Conservation (phyloP, 2,329 filamentous ascomycete genomes). For the Trichophyton schoenleinii region DNA sequence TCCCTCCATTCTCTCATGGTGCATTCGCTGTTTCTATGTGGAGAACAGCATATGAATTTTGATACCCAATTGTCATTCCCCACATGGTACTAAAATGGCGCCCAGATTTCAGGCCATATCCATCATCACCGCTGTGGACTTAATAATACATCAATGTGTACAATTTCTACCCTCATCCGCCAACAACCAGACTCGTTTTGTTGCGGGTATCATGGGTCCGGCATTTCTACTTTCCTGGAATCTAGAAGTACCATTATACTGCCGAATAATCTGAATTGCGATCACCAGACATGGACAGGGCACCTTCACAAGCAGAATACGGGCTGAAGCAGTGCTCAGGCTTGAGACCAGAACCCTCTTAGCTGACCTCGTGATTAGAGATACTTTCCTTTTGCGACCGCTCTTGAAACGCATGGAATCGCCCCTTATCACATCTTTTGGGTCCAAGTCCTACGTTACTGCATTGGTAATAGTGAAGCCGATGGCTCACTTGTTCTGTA, state of each 20-base stretch:
- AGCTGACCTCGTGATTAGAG: background rate
- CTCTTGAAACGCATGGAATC: background rate
- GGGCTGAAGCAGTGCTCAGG: background rate
- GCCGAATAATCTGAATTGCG: background rate
- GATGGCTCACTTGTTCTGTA: background rate
- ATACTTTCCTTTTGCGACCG: background rate
- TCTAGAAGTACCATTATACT: background rate
- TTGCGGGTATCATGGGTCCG: background rate
- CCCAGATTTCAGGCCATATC: background rate
- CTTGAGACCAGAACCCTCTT: background rate
- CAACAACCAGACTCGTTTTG: background rate
- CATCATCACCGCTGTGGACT: background rate
- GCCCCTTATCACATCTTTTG: too few species aligned
- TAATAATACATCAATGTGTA: background rate
- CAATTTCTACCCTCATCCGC: background rate
- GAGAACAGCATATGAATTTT: background rate
- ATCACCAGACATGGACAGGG: background rate
- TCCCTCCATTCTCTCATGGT: background rate
- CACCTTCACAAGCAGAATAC: background rate
- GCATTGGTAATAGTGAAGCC: background rate
- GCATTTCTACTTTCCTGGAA: background rate
- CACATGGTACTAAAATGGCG: background rate
- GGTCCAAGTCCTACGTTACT: background rate
- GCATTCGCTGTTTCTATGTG: background rate
- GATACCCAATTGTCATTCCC: background rate